phyloP scores from a whole-genome alignment of 108 stramenopile species.

The Pseudonitzschia delicatissima region DNA sequence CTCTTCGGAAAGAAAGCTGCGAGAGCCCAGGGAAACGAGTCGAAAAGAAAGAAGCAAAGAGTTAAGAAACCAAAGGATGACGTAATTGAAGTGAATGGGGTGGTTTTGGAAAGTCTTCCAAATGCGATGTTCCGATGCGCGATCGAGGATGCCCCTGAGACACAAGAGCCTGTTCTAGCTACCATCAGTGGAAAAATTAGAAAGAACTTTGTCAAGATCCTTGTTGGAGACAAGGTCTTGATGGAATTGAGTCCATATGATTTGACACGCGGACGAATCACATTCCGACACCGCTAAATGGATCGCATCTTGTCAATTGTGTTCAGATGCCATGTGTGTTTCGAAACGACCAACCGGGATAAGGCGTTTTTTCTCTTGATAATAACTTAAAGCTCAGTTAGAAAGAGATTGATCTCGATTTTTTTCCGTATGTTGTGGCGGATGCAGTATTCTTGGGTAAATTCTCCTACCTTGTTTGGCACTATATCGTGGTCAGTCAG shows the following conservation, averaged over 20 bases:
- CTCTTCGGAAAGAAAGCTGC: constrained; percentile 83
- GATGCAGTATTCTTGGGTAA: too few relatives aligned
- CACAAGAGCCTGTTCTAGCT: constrained; percentile 79
- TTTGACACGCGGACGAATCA: constrained; percentile 91
- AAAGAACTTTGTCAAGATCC: constrained; percentile 89
- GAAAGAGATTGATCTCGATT: too few relatives aligned
- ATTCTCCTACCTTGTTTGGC: too few relatives aligned
- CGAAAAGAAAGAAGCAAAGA: constrained; percentile 59
- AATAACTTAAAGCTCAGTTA: too few relatives aligned
- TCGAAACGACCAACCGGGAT: too few relatives aligned
- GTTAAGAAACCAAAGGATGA: constrained; percentile 86
- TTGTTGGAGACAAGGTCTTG: constrained; percentile 90
- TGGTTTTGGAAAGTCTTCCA: constrained; percentile 83
- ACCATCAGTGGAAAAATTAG: constrained; percentile 93
- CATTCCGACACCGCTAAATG: constrained; percentile 80
- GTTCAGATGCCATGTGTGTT: too few relatives aligned
- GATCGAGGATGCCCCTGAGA: constrained; percentile 80
- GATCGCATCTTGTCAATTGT: not conserved
- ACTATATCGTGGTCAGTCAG: too few relatives aligned
- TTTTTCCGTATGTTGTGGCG: too few relatives aligned
- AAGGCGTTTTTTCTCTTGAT: too few relatives aligned
- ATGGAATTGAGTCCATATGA: constrained; percentile 94
- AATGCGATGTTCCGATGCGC: constrained; percentile 92
- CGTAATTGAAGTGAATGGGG: constrained; percentile 87
- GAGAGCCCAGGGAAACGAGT: constrained; percentile 67